phyloP scores from a whole-genome alignment of 2,329 filamentous ascomycete genomes.

The Calonectria pseudoturangicola region DNA sequence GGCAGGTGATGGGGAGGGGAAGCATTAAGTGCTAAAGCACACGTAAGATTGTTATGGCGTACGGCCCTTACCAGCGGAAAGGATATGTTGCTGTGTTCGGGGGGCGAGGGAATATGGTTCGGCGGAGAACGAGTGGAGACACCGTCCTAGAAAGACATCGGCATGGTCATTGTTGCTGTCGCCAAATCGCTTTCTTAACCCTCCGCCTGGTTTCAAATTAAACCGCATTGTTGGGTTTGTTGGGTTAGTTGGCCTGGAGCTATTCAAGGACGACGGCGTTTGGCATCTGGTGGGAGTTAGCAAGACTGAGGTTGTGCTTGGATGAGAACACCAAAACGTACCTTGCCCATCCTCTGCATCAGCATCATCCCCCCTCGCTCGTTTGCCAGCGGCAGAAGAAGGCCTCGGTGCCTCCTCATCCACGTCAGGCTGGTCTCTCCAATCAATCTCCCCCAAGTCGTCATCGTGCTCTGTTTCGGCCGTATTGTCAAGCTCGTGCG shows the following conservation, averaged over 20 bases:
- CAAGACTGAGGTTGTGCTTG: background rate
- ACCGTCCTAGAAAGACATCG: conserved; percentile 1
- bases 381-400: conserved; percentile 52
- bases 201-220: conserved; percentile 39
- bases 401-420: conserved; percentile 47
- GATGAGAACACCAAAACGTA: conserved; percentile 37
- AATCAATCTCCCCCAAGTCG: conserved; percentile 56
- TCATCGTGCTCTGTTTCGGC: conserved; percentile 45
- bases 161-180: conserved; percentile 6
- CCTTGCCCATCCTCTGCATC: conserved; percentile 60
- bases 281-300: conserved; percentile 66
- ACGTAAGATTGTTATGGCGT: conserved; percentile 32
- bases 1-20: background rate
- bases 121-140: conserved; percentile 6
- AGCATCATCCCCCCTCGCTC: conserved; percentile 53
- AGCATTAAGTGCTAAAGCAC: conserved; percentile 8
- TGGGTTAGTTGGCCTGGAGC: conserved; percentile 45
- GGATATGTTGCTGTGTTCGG: conserved; percentile 33
- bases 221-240: conserved; percentile 31
- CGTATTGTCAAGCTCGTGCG: conserved; percentile 49
- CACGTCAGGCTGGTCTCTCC: conserved; percentile 55
- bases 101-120: conserved; percentile 4
- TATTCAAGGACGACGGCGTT: conserved; percentile 68
- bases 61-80: conserved; percentile 52
- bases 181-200: conserved; percentile 33